A percentile compares a stretch with the other conserved stretches of the same genome.
These are phyloP conservation scores for Thalassiosira livingstoniorum DNA, from an alignment of 352 stramenopile genomes.

Conservation along the genomic window DNA sequence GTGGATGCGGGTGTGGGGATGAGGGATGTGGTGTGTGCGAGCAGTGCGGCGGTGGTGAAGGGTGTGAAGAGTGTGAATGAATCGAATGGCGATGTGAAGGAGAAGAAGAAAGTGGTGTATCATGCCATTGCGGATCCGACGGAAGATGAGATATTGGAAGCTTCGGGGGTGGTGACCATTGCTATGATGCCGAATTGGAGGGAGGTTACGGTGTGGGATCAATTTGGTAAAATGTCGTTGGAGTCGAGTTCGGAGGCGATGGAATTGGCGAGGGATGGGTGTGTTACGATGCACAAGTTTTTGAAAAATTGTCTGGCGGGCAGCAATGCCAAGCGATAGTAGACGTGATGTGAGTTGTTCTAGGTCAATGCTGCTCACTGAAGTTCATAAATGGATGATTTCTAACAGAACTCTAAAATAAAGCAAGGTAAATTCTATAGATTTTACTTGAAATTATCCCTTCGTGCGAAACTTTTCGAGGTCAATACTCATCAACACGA, in stretches of 20 bases:
- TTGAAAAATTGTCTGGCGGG: constrained; percentile 74
- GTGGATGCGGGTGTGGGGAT: constrained; percentile 70
- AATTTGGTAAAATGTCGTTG: constrained; percentile 67
- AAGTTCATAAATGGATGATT: no score
- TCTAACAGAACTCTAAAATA: no score
- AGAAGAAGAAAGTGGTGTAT: constrained; percentile 15
- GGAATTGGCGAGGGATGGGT: constrained; percentile 77
- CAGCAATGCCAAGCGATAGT: no score
- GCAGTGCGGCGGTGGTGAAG: constrained; percentile 40
- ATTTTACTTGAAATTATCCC: no score
- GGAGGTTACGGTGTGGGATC: constrained; percentile 79
- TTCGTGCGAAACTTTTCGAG: no score
- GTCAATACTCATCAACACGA: no score
- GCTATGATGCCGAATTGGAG: constrained; percentile 79
- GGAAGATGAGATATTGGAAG: constrained; percentile 58
- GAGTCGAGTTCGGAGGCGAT: constrained; percentile 63
- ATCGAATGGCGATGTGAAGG: neutral
- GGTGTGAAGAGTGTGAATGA: constrained; percentile 14
- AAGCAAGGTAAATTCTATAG: no score
- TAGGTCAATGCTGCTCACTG: no score
- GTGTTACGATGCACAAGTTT: constrained; percentile 76
- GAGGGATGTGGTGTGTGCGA: constrained; percentile 68
- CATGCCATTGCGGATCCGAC: constrained; percentile 71
- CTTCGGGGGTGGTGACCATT: constrained; percentile 64
- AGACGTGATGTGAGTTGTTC: no score